Evolutionary conservation across 1,284 basidiomycete species (phyloP).

Genomic region (Cryptococcus sp.): DNA sequence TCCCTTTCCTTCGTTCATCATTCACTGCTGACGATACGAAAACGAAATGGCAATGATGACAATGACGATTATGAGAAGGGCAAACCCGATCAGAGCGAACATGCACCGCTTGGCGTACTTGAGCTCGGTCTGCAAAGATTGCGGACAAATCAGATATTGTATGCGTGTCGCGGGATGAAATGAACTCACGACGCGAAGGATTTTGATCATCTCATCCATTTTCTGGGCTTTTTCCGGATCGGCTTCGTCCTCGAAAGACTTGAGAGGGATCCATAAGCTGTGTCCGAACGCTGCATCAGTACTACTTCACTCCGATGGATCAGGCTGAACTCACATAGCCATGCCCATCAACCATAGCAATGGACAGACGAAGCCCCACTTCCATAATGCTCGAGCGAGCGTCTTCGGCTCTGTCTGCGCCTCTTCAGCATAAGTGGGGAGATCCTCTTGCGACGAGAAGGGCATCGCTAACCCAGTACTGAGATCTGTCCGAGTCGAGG

Average conservation of each 20-base stretch:
- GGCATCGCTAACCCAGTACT: not conserved
- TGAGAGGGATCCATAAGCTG: constrained; percentile 39
- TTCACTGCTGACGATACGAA: not conserved
- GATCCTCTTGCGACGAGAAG: constrained; percentile 18
- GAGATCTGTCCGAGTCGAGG: not conserved
- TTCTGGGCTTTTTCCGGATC: constrained; percentile 44
- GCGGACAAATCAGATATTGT: not conserved
- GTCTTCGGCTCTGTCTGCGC: constrained; percentile 45
- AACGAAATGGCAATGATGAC: constrained; percentile 20
- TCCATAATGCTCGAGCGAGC: constrained; percentile 41
- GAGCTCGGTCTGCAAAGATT: constrained; percentile 39
- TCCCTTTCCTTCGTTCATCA: not conserved
- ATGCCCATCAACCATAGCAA: constrained; percentile 46
- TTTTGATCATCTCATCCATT: constrained; percentile 43
- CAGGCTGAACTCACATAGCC: constrained; percentile 36
- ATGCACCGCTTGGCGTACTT: constrained; percentile 46
- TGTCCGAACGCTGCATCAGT: not conserved
- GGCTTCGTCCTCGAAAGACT: constrained; percentile 30
- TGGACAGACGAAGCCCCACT: constrained; percentile 45
- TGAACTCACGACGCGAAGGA: constrained; percentile 40
- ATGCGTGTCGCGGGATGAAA: not conserved
- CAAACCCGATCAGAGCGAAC: constrained; percentile 26
- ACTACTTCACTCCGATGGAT: no score
- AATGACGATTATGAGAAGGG: constrained; percentile 16
- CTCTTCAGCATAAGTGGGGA: constrained; percentile 36